Evolutionary conservation across 306 rosid genomes (phyloP), one percentile per base, ranked within the genome.

Genomic region (Dalbergia oliveri): DNA sequence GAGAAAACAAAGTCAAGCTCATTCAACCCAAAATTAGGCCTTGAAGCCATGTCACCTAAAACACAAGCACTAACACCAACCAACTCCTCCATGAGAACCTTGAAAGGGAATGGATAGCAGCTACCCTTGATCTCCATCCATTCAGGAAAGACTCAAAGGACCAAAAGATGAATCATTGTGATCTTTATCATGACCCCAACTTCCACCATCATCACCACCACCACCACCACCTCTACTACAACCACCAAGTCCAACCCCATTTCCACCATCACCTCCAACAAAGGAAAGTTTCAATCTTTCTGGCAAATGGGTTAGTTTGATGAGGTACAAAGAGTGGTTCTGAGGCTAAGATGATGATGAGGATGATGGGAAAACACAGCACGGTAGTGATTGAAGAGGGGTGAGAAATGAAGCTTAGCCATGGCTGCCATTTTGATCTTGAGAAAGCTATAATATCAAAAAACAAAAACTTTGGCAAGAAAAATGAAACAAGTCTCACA

Each of bases 1-100:
- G 98, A 93, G 89, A 96, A 96, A 12, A 96, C 99, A 71, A 96
- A 93, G 56, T 96, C 99, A 6, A 96, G 97, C 81, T 96, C 99
- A 76, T 96, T 93, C 75, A 96, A 91, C 34, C 99, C 99, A 64
- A 96, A 96, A 74, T 96, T 93, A n/a, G 99, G 99, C 14, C 99
- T 92, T 8, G 99, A 86, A 34, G 99, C 97, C 98, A 96, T 96
- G 85, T 96, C 99, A 6, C 99, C 99, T 10, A 92, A 82, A 65
- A 96, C 97, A 70, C 97, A 92, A 56, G 99, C 81, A 53, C 81
- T 87, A 16, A 93, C 98, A 23, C 99, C 99, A 14, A 96, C 98
- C 71, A 96, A 49, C 79, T 93, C 99, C 63, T 96, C 99, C 91
- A 93, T 96, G 54, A 96, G 58, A 60, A 96, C 99, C 92, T 96